These are phyloP conservation scores for Plenodomus biglobosus DNA, from an alignment of 2,329 filamentous ascomycete genomes.

Conservation along the genomic window DNA sequence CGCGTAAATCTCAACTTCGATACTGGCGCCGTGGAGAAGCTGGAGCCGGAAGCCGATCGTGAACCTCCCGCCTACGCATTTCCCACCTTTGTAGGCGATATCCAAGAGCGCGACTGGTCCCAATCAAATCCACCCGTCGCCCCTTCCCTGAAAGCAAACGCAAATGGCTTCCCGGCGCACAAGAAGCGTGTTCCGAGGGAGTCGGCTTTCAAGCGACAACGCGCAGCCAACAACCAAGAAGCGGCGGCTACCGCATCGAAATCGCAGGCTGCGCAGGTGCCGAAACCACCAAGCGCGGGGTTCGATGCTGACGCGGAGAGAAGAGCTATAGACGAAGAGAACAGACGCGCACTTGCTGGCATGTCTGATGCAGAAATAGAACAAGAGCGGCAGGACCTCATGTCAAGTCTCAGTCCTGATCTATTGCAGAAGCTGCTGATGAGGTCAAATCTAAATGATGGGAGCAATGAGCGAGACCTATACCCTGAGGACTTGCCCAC, in stretches of 20 bases:
- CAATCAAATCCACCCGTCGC: slow-evolving; percentile 64
- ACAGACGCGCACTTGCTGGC: slow-evolving; percentile 67
- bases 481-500: slow-evolving; percentile 9
- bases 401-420: slow-evolving; percentile 72
- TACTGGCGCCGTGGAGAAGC: slow-evolving; percentile 52
- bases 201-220: slow-evolving; percentile 79
- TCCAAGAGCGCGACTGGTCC: slow-evolving; percentile 71
- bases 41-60: slow-evolving; percentile 26
- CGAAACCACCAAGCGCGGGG: slow-evolving; percentile 15
- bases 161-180: slow-evolving; percentile 83
- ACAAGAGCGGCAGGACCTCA: slow-evolving; percentile 75
- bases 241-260: slow-evolving; percentile 8
- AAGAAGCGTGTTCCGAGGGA: slow-evolving; percentile 68
- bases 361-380: slow-evolving; percentile 86
- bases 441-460: slow-evolving; percentile 74
- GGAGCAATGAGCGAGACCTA: slow-evolving; percentile 48
- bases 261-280: slow-evolving; percentile 17
- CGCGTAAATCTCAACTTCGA: slow-evolving; percentile 63
- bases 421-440: slow-evolving; percentile 76
- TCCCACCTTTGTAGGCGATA: slow-evolving; percentile 65
- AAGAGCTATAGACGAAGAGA: slow-evolving; percentile 78
- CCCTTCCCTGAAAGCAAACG: slow-evolving; percentile 57
- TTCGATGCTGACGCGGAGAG: slow-evolving; percentile 59
- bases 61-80: slow-evolving; percentile 18
- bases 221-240: slow-evolving; percentile 41